Conservation (phyloP, 1,284 basidiomycete genomes). For the Lentinula novae-zelandiae region DNA sequence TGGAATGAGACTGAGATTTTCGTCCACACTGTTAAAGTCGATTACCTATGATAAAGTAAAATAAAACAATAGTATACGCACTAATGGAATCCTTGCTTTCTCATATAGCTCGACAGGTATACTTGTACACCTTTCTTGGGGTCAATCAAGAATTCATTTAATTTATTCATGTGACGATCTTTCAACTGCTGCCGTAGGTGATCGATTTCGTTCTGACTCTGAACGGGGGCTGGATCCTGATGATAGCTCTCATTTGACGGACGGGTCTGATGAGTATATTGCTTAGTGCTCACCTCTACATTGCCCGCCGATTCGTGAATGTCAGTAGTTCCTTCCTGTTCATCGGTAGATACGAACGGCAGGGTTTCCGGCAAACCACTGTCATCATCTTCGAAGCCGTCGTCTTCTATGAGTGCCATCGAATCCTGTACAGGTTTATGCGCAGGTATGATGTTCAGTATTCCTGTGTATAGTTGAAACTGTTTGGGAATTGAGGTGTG, state of each 20-base stretch:
- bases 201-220: conserved; percentile 10
- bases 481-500: not conserved
- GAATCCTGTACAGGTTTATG: conserved; percentile 4
- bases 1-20: conserved; percentile 15
- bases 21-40: conserved; percentile 4
- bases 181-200: conserved; percentile 1
- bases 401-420: not conserved
- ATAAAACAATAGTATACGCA: not conserved
- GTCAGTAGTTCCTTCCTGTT: too few relatives aligned
- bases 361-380: conserved; percentile 1
- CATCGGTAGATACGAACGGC: not conserved
- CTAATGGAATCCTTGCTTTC: conserved; percentile 12
- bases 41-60: not conserved
- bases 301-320: too few relatives aligned
- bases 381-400: not conserved
- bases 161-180: not conserved
- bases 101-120: conserved; percentile 16
- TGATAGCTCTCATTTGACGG: too few relatives aligned
- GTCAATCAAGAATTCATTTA: conserved; percentile 10
- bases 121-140: conserved; percentile 4
- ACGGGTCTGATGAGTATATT: too few relatives aligned
- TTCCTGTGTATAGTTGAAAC: conserved; percentile 14
- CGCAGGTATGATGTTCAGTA: conserved; percentile 10
- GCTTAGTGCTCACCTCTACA: too few relatives aligned
- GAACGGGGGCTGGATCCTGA: conserved; percentile 4